Conservation (phyloP, 805 yeast species). For the Sugiyamaella boreocaroliniensis region DNA sequence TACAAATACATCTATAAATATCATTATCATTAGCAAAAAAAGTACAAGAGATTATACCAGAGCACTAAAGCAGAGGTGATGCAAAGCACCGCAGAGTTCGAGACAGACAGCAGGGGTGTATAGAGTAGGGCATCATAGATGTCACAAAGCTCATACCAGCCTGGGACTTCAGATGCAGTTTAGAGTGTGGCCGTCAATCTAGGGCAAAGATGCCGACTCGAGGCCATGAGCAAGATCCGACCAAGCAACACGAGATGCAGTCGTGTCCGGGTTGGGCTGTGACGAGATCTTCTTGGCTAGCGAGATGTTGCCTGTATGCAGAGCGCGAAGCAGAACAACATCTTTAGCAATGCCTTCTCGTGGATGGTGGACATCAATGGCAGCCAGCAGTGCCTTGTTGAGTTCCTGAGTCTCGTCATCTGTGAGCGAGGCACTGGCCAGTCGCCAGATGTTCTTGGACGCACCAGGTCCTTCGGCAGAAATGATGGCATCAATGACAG, state of each 20-base stretch:
- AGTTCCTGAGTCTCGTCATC: constrained; percentile 9
- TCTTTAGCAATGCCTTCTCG: constrained; percentile 14
- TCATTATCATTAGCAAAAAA: background rate
- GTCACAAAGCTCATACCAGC: no score
- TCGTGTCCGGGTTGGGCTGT: constrained; percentile 1
- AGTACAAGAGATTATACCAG: background rate
- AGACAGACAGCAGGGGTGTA: no score
- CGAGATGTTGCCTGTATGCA: constrained; percentile 15
- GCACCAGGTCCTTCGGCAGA: constrained; percentile 7
- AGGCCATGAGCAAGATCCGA: constrained; percentile 7
- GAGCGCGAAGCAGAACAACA: constrained; percentile 13
- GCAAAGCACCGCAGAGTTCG: no score
- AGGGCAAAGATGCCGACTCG: background rate
- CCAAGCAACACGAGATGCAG: constrained; percentile 7
- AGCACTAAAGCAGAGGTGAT: background rate
- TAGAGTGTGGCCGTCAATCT: background rate
- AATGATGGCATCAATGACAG: constrained; percentile 9
- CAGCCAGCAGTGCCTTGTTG: constrained; percentile 7
- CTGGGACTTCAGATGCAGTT: no score
- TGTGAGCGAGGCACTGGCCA: constrained; percentile 17
- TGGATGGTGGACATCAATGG: constrained; percentile 1
- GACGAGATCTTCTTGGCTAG: constrained; percentile 6
- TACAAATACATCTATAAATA: background rate
- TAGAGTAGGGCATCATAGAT: no score
- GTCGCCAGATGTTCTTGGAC: constrained; percentile 16